A percentile compares a stretch with the other conserved stretches of the same genome.
Conservation (phyloP, 352 stramenopile species). For the Phytopythium kandeliae region DNA sequence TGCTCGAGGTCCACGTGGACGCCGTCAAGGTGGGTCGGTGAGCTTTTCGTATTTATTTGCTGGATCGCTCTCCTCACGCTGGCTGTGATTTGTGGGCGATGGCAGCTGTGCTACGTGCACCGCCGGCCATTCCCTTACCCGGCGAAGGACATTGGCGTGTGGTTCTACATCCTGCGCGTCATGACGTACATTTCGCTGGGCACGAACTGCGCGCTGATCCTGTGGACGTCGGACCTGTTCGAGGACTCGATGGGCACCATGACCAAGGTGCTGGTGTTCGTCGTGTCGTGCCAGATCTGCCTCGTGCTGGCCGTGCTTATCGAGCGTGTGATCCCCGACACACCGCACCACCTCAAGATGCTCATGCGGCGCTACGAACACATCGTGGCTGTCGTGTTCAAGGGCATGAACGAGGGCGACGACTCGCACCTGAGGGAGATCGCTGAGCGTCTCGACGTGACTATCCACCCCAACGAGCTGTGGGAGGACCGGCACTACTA, state of each 20-base stretch:
- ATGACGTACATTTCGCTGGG: slow-evolving; percentile 76
- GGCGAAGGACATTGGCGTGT: slow-evolving; percentile 90
- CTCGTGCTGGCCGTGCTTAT: slow-evolving; percentile 59
- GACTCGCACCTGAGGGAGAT: slow-evolving; percentile 64
- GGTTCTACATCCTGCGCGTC: slow-evolving; percentile 82
- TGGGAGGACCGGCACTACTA: slow-evolving; percentile 35
- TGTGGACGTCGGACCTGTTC: slow-evolving; percentile 81
- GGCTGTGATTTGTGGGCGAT: no score
- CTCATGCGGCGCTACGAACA: slow-evolving; percentile 62
- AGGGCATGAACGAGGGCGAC: slow-evolving; percentile 59
- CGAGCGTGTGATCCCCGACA: slow-evolving; percentile 50
- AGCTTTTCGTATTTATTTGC: no score
- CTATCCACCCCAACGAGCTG: slow-evolving; percentile 66
- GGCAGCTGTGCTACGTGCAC: slow-evolving; percentile 59
- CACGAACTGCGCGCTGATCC: slow-evolving; percentile 75
- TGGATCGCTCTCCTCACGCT: no score
- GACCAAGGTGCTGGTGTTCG: slow-evolving; percentile 58
- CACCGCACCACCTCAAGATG: slow-evolving; percentile 44
- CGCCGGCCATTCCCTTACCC: slow-evolving; percentile 73
- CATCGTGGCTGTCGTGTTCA: slow-evolving; percentile 76
- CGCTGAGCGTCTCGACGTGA: slow-evolving; percentile 65
- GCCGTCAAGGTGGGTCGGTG: slow-evolving; percentile 51
- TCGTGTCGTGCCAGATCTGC: slow-evolving; percentile 68
- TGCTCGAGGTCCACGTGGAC: slow-evolving; percentile 89
- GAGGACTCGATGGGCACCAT: slow-evolving; percentile 25